Conservation (phyloP, 2,329 filamentous ascomycete genomes). For the Rasamsonia emersonii region DNA sequence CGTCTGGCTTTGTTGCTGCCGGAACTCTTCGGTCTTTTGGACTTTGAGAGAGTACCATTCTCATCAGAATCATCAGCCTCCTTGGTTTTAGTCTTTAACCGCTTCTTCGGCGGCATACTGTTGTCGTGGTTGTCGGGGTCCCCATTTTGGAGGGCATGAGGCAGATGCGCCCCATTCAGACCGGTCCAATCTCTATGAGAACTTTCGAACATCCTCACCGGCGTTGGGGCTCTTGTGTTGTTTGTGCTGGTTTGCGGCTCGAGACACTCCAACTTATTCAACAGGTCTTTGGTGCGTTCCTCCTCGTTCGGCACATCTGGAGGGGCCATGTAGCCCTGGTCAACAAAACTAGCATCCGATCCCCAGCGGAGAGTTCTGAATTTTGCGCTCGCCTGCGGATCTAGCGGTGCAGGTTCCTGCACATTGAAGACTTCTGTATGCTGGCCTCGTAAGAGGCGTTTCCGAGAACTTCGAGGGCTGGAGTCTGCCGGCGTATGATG, state of each 20-base stretch:
- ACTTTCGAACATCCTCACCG: conserved; percentile 24
- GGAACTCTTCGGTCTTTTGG: conserved; percentile 43
- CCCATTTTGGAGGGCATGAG: conserved; percentile 9
- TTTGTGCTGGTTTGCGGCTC: conserved; percentile 49
- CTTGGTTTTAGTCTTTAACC: conserved; percentile 23
- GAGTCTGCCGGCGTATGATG: conserved; percentile 10
- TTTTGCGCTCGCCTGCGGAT: conserved; percentile 33
- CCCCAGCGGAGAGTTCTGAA: conserved; percentile 51
- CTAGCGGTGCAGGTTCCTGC: conserved; percentile 23
- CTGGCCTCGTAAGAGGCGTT: conserved; percentile 21
- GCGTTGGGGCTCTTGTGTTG: conserved; percentile 53
- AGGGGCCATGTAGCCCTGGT: conserved; percentile 52
- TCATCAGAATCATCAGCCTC: conserved; percentile 35
- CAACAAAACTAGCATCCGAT: conserved; percentile 57
- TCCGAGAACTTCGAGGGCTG: conserved; percentile 9
- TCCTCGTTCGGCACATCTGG: conserved; percentile 51
- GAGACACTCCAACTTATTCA: conserved; percentile 51
- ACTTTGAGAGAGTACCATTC: conserved; percentile 25
- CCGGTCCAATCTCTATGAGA: conserved; percentile 12
- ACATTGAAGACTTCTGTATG: conserved; percentile 31
- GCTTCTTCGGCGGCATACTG: conserved; percentile 22
- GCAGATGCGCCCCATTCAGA: conserved; percentile 5
- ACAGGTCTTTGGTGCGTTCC: conserved; percentile 46
- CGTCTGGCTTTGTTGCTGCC: conserved; percentile 21
- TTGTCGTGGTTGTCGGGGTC: conserved; percentile 16